Evolutionary conservation across 306 rosid species (phyloP).

Genomic region (Prunus salicina): DNA sequence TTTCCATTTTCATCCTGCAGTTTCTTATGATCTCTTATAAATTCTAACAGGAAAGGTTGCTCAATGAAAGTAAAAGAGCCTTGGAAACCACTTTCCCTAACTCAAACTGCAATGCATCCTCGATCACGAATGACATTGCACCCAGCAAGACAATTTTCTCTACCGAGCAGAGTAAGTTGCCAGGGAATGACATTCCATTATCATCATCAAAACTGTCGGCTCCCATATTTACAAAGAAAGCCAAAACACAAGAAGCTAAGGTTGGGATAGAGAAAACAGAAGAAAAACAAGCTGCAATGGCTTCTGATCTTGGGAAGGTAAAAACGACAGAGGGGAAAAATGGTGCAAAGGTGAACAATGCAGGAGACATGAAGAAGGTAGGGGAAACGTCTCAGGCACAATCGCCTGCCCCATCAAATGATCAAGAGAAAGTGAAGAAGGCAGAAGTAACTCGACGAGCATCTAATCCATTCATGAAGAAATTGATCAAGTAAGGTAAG

Average conservation of each 20-base stretch:
- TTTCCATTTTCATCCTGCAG: constrained; percentile 14
- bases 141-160: constrained; percentile 16
- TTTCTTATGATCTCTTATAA: constrained; percentile 13
- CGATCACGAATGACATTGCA: constrained; percentile 28
- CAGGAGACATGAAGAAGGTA: constrained; percentile 38
- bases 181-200: constrained; percentile 35
- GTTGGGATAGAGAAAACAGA: constrained; percentile 30
- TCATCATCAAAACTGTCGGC: constrained; percentile 53
- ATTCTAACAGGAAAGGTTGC: constrained; percentile 68
- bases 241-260: constrained; percentile 46
- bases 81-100: constrained; percentile 28
- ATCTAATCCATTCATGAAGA: constrained; percentile 80
- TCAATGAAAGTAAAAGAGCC: constrained; percentile 40
- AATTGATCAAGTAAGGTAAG: constrained; percentile 51
- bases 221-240: constrained; percentile 57
- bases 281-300: constrained; percentile 21
- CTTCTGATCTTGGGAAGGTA: constrained; percentile 30
- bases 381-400: constrained; percentile 28
- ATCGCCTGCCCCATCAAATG: constrained; percentile 32
- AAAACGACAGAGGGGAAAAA: constrained; percentile 26
- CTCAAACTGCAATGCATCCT: constrained; percentile 28
- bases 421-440: constrained; percentile 32
- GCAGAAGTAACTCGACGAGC: constrained; percentile 49
- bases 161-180: constrained; percentile 25
- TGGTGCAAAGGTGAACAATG: constrained; percentile 11